Percentiles rank a stretch among this genome's conserved stretches.
Conservation (phyloP, 257 asterid species). For the Ligustrum vulgare region DNA sequence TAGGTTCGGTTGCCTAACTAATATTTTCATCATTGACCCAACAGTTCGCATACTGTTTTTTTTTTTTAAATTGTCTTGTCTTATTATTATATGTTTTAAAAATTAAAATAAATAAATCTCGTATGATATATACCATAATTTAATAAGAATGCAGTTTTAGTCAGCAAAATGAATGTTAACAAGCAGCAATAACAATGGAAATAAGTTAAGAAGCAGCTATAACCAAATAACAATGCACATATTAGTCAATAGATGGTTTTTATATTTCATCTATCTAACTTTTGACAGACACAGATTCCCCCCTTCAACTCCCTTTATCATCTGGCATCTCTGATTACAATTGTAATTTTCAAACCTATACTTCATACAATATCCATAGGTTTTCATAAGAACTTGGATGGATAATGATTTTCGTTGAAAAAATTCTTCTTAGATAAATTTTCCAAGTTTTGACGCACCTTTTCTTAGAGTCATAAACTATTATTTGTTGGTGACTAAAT, state of each 20-base stretch:
- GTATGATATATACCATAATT: not conserved
- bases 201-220: not conserved
- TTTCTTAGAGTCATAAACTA: too few species aligned
- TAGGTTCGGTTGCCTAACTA: not conserved
- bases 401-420: too few species aligned
- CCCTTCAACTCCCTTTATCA: too few species aligned
- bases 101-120: not conserved
- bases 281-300: not conserved
- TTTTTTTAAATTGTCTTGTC: too few species aligned
- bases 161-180: not conserved
- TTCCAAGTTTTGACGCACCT: too few species aligned
- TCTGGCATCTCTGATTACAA: too few species aligned
- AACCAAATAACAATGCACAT: not conserved
- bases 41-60: not conserved
- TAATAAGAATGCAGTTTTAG: not conserved
- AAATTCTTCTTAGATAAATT: too few species aligned
- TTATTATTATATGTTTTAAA: too few species aligned
- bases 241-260: not conserved
- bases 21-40: not conserved
- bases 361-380: too few species aligned
- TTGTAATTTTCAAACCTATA: too few species aligned
- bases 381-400: too few species aligned
- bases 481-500: too few species aligned
- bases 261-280: not conserved
- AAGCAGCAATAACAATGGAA: not conserved